Evolutionary conservation across 306 rosid genomes (phyloP), one percentile per base, ranked within the genome.

Genomic region (Spatholobus suberectus): DNA sequence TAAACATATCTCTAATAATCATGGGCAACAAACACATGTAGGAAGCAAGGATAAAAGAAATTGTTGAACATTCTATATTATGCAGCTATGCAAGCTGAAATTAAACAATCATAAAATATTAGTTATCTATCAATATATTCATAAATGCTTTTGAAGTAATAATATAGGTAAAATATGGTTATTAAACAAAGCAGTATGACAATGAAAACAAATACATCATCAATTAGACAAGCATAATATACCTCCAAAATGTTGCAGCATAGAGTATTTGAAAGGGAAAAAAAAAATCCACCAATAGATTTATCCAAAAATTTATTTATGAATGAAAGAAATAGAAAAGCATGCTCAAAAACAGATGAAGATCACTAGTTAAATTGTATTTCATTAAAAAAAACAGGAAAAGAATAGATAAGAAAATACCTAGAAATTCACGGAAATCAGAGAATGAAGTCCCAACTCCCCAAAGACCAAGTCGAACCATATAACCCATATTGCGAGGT

Each of bases 401-500:
- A 76, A 8, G 27, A 85, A 70, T 41, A 18, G n/a, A 72, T 21
- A 66, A 85, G 84, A 58, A 17, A 46, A 68, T 24, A 94, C 98
- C 98, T 78, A 96, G 89, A 91, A 96, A 96, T 80, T 96, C 98
- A 58, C 95, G 94, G 76, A 96, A 96, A 65, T 94, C 93, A 66
- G 78, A 54, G 85, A 96, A 96, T 44, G 92, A 92, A 59, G 99
- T 96, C 81, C 98, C 98, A 82, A 51, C 86, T 58, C 99, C 99
- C 99, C 99, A 96, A 83, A 94, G 98, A 83, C 99, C 98, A 69
- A 96, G 99, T 37, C 99, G 97, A 68, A 96, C 94, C 99, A 96
- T 96, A 88, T 96, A 96, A 83, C 97, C 99, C 99, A 96, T 88
- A 75, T 96, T 96, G 69, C 99, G 99, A 75, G 99, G 99, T 82